Evolutionary conservation across 2,329 filamentous ascomycete genomes (phyloP).

Genomic region (Thyridium curvatum): DNA sequence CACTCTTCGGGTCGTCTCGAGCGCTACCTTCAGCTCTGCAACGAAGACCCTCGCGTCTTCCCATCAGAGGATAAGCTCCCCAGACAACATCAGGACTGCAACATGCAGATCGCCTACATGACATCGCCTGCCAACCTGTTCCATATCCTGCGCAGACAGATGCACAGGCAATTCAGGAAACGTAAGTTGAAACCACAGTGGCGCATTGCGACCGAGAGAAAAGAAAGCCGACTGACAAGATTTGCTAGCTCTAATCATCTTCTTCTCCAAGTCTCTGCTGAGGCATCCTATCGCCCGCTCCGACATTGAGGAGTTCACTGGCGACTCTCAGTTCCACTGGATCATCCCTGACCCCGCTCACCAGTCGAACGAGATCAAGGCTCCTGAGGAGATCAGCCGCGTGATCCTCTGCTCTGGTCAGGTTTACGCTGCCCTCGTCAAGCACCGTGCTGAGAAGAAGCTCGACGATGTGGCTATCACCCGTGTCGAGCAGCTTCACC

Average conservation of each 20-base stretch:
- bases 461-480: slow-evolving; percentile 91
- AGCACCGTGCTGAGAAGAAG: slow-evolving; percentile 81
- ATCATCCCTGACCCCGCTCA: slow-evolving; percentile 90
- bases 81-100: slow-evolving; percentile 98
- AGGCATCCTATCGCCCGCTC: slow-evolving; percentile 92
- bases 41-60: slow-evolving; percentile 94
- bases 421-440: slow-evolving; percentile 84
- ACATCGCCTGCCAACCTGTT: slow-evolving; percentile 95
- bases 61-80: slow-evolving; percentile 82
- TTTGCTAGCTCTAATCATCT: slow-evolving; percentile 73
- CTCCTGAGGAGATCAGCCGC: slow-evolving; percentile 82
- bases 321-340: slow-evolving; percentile 91
- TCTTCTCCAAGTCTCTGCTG: slow-evolving; percentile 97
- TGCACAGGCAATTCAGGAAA: slow-evolving; percentile 99
- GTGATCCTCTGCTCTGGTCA: slow-evolving; percentile 93
- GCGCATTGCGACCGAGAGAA: no score
- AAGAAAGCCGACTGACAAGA: slow-evolving; percentile 13
- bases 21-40: slow-evolving; percentile 93
- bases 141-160: slow-evolving; percentile 92
- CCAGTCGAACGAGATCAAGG: slow-evolving; percentile 64
- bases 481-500: slow-evolving; percentile 94
- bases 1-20: slow-evolving; percentile 97
- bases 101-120: slow-evolving; percentile 98
- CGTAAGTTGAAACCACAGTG: slow-evolving; percentile 52
- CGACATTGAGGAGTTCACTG: slow-evolving; percentile 82